These are phyloP conservation scores for Penicillium parvum DNA, from an alignment of 495 filamentous ascomycete species.

Conservation along the genomic window DNA sequence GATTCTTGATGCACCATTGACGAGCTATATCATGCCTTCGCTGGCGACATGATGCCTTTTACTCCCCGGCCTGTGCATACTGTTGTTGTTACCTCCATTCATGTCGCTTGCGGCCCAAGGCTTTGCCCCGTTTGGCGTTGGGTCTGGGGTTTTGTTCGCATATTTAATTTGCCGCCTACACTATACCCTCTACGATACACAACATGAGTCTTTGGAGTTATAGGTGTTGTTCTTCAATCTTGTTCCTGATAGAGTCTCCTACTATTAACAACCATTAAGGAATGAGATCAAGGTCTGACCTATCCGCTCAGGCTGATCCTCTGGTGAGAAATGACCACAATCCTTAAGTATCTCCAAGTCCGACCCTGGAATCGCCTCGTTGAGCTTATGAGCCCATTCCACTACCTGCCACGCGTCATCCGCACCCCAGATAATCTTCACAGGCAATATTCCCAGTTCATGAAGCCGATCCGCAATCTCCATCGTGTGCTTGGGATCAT, in stretches of 20 bases:
- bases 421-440: conserved; percentile 11
- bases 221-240: no score
- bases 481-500: conserved; percentile 14
- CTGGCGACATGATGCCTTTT: conserved; percentile 12
- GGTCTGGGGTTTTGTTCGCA: no score
- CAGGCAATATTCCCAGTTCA: conserved; percentile 4
- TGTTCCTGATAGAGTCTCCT: no score
- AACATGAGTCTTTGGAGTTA: no score
- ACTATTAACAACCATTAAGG: no score
- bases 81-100: background rate
- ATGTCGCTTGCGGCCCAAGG: no score
- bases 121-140: no score
- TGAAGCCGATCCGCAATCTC: conserved; percentile 5
- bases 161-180: no score
- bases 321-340: conserved; percentile 12
- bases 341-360: conserved; percentile 5
- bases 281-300: background rate
- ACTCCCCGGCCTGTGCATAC: background rate
- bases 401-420: conserved; percentile 13
- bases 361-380: conserved; percentile 8
- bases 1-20: conserved; percentile 34
- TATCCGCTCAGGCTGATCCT: conserved; percentile 11
- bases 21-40: conserved; percentile 34
- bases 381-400: conserved; percentile 10
- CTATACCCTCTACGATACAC: no score